Conservation (phyloP, 2,329 filamentous ascomycete species). For the Dichotomopilus funicola region DNA sequence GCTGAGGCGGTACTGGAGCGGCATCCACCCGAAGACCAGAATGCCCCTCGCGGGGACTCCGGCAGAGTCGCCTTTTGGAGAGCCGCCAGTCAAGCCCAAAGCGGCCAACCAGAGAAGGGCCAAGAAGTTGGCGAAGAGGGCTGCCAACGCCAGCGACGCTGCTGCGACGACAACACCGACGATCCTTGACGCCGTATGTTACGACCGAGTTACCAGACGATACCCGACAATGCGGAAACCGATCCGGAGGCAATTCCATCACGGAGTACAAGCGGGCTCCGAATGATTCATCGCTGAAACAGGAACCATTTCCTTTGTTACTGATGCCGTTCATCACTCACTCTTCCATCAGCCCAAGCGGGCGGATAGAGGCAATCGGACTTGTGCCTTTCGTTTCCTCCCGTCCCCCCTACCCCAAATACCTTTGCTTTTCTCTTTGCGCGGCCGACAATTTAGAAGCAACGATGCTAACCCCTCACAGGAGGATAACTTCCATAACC, state of each 20-base stretch:
- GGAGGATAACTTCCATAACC: constrained; percentile 82
- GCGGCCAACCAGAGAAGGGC: not conserved
- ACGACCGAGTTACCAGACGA: no score
- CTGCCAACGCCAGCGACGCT: no score
- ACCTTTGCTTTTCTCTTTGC: not conserved
- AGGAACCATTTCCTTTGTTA: not conserved
- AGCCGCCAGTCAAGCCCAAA: no score
- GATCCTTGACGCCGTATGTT: no score
- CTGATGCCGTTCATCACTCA: not conserved
- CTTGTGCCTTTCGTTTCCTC: not conserved
- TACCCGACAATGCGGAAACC: not conserved
- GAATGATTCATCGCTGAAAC: not conserved
- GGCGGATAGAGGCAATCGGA: not conserved
- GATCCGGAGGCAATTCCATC: not conserved
- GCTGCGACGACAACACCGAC: no score
- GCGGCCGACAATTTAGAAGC: not conserved
- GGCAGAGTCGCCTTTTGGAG: not conserved
- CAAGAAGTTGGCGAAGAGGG: not conserved
- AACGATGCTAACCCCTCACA: constrained; percentile 33
- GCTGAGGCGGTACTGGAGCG: constrained; percentile 3
- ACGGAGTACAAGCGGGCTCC: not conserved
- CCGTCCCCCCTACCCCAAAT: no score
- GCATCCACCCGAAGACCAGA: constrained; percentile 12
- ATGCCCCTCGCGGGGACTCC: constrained; percentile 18
- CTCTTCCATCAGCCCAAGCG: not conserved